A percentile compares a stretch with the other conserved stretches of the same genome.
Evolutionary conservation across 2,329 filamentous ascomycete species (phyloP).

Genomic region (Pseudopyricularia cyperi): DNA sequence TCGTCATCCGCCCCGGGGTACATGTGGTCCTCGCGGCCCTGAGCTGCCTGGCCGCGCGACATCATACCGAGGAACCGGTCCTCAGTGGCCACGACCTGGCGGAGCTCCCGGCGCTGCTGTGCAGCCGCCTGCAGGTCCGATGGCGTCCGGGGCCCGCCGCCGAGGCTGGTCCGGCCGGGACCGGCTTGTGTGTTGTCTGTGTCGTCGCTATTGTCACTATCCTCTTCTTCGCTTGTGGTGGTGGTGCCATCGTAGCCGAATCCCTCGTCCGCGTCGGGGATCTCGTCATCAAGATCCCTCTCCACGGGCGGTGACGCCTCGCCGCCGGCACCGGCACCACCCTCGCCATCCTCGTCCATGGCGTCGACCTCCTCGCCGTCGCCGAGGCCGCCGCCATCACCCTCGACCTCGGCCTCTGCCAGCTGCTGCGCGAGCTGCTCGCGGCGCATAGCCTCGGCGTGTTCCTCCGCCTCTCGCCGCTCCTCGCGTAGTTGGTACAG

Average conservation of each 20-base stretch:
- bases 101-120: conserved; percentile 27
- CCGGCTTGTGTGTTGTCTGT: conserved; percentile 25
- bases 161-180: conserved; percentile 20
- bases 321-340: conserved; percentile 29
- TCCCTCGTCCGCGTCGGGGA: conserved; percentile 50
- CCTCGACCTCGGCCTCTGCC: conserved; percentile 46
- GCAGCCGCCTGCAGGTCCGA: conserved; percentile 10
- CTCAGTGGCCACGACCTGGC: conserved; percentile 41
- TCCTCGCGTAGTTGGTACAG: conserved; percentile 85
- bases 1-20: conserved; percentile 42
- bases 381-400: conserved; percentile 16
- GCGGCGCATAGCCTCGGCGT: conserved; percentile 58
- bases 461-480: conserved; percentile 75
- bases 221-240: conserved; percentile 27
- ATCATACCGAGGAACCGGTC: conserved; percentile 49
- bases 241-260: conserved; percentile 35
- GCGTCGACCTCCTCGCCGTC: conserved; percentile 15
- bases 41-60: conserved; percentile 30
- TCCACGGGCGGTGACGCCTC: conserved; percentile 37
- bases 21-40: conserved; percentile 29
- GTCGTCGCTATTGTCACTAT: conserved; percentile 24
- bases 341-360: conserved; percentile 27
- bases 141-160: conserved; percentile 13
- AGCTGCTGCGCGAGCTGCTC: conserved; percentile 64
- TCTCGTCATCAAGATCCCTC: conserved; percentile 58